Conservation (phyloP, 139 green algal species). For the Chlorella sp. region DNA sequence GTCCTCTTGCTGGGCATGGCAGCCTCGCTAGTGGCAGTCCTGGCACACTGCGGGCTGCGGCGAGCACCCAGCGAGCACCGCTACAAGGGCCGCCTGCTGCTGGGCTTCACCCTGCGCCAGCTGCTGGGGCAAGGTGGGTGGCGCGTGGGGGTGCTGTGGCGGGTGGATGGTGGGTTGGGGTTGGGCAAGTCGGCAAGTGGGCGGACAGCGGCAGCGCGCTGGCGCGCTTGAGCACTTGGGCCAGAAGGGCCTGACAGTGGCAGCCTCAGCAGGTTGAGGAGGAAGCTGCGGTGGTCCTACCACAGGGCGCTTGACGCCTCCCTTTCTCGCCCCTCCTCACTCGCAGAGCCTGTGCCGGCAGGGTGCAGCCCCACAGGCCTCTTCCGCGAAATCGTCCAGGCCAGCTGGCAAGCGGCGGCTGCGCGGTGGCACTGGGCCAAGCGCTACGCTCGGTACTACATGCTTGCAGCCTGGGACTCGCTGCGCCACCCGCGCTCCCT, state of each 20-base stretch:
- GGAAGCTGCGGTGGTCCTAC: too few species aligned
- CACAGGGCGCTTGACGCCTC: not conserved
- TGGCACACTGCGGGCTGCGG: conserved; percentile 26
- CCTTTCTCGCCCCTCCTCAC: not conserved
- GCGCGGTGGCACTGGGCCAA: too few species aligned
- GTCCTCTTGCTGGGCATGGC: conserved; percentile 26
- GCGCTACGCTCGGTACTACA: not conserved
- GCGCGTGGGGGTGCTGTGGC: too few species aligned
- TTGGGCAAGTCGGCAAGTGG: too few species aligned
- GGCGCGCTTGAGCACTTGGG: too few species aligned
- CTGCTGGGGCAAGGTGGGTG: conserved; percentile 16
- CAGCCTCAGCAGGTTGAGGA: not conserved
- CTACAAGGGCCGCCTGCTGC: conserved; percentile 8
- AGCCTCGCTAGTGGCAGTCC: not conserved
- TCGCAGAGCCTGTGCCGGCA: conserved; percentile 4
- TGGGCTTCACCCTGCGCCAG: conserved; percentile 16
- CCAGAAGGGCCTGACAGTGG: not conserved
- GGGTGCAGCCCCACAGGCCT: not conserved
- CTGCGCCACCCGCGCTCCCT: not conserved
- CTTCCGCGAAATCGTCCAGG: not conserved
- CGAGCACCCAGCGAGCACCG: conserved; percentile 24
- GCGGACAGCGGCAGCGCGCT: too few species aligned
- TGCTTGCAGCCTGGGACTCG: conserved; percentile 9
- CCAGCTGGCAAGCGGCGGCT: not conserved
- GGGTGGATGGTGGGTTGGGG: not conserved